phyloP scores from a whole-genome alignment of 768 basidiomycete genomes.

The Xerocomus brunneocitrinus region DNA sequence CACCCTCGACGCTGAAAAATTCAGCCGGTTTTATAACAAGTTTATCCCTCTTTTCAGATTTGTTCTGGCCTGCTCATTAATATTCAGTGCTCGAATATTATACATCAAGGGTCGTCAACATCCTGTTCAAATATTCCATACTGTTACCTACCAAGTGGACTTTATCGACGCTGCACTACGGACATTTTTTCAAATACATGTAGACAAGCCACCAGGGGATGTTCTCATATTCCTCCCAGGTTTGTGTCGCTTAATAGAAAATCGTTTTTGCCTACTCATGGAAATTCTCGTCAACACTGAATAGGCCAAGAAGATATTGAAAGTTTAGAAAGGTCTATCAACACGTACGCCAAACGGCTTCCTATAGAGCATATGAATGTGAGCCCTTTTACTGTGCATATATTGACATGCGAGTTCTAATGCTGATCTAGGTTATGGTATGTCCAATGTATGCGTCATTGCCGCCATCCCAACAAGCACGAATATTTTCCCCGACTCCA shows the following conservation, averaged over 20 bases:
- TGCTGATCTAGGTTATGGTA: slow-evolving; percentile 52
- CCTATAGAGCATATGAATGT: slow-evolving; percentile 55
- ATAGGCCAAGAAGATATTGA: slow-evolving; percentile 97
- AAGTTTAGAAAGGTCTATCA: slow-evolving; percentile 70
- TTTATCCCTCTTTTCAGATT: slow-evolving; percentile 35
- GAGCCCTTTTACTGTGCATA: slow-evolving; percentile 8
- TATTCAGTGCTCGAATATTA: slow-evolving; percentile 71
- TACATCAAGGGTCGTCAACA: slow-evolving; percentile 94
- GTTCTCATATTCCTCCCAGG: slow-evolving; percentile 93
- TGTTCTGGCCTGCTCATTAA: slow-evolving; percentile 3
- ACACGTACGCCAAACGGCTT: slow-evolving; percentile 62
- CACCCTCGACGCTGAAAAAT: slow-evolving; percentile 92
- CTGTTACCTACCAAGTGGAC: slow-evolving; percentile 68
- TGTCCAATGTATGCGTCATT: slow-evolving; percentile 87
- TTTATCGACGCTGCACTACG: slow-evolving; percentile 87
- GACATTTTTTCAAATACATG: slow-evolving; percentile 92
- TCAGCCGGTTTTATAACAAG: slow-evolving; percentile 83
- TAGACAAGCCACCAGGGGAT: slow-evolving; percentile 75
- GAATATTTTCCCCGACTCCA: slow-evolving; percentile 68
- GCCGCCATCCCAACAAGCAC: slow-evolving; percentile 68
- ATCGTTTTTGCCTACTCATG: background rate
- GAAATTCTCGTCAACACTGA: background rate
- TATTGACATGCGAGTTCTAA: background rate
- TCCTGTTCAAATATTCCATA: slow-evolving; percentile 81
- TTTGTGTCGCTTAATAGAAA: slow-evolving; percentile 19